Conservation (phyloP, 768 basidiomycete genomes). For the Mycena latifolia region DNA sequence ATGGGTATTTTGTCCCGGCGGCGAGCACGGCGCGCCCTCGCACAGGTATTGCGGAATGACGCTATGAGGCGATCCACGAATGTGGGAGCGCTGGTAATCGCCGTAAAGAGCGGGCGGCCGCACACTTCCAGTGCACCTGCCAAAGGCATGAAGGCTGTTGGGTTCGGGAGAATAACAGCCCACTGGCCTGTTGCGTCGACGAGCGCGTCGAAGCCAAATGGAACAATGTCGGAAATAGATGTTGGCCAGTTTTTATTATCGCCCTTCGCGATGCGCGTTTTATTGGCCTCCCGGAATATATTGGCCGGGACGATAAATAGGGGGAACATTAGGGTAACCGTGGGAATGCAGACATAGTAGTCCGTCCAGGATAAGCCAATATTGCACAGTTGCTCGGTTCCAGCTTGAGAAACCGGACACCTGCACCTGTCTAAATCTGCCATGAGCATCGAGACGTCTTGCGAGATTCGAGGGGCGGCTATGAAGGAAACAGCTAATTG, state of each 20-base stretch:
- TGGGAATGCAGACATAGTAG: not conserved
- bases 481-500: constrained; percentile 2
- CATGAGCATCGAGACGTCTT: not conserved
- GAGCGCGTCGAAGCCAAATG: not conserved
- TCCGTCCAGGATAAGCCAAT: not conserved
- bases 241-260: constrained; percentile 1
- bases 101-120: constrained; percentile 1
- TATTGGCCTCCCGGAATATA: not conserved
- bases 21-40: not conserved
- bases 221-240: not conserved
- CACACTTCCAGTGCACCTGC: not conserved
- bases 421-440: not conserved
- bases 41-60: not conserved
- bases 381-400: not conserved
- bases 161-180: not conserved
- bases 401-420: not conserved
- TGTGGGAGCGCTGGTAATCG: not conserved
- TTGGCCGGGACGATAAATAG: not conserved
- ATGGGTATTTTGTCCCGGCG: not conserved
- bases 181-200: not conserved
- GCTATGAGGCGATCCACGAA: not conserved
- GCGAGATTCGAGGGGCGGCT: not conserved
- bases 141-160: not conserved
- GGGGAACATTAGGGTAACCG: not conserved
- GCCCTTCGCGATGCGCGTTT: constrained; percentile 1